Evolutionary conservation across 768 basidiomycete species (phyloP).

Genomic region (Floccularia luteovirens): DNA sequence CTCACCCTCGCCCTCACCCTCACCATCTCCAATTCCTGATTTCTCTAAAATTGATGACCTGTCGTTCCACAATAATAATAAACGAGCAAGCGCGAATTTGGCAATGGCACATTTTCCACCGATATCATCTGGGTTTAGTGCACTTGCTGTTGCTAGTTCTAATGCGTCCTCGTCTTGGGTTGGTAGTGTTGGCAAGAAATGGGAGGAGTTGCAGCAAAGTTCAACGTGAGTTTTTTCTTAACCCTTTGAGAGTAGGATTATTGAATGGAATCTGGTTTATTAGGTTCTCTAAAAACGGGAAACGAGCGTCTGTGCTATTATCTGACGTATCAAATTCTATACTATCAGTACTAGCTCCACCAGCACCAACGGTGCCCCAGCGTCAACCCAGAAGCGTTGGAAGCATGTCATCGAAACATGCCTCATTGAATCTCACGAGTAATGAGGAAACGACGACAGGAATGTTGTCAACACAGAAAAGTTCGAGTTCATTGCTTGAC

Average conservation of each 20-base stretch:
- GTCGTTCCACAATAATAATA: no score
- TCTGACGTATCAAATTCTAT: conserved; percentile 58
- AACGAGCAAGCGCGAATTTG: no score
- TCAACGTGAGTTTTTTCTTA: conserved; percentile 37
- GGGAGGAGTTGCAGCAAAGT: conserved; percentile 47
- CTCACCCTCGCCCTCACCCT: conserved; percentile 6
- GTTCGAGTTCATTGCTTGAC: conserved; percentile 3
- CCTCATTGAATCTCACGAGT: no score
- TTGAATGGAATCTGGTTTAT: not conserved
- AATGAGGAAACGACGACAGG: conserved; percentile 7
- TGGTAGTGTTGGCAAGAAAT: conserved; percentile 52
- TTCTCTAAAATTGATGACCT: no score
- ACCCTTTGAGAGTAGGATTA: not conserved
- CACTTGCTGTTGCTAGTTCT: conserved; percentile 19
- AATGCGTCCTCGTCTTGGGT: conserved; percentile 38
- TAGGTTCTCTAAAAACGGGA: conserved; percentile 63
- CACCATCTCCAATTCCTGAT: conserved; percentile 5
- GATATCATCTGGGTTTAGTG: no score
- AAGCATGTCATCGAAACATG: no score
- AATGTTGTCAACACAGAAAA: no score
- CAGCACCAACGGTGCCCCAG: conserved; percentile 11
- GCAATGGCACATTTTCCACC: no score
- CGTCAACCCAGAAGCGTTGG: no score
- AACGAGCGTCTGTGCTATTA: conserved; percentile 59
- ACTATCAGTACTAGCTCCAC: conserved; percentile 33